Conservation (phyloP, 129 eudicot genomes). For the Tagetes erecta region DNA sequence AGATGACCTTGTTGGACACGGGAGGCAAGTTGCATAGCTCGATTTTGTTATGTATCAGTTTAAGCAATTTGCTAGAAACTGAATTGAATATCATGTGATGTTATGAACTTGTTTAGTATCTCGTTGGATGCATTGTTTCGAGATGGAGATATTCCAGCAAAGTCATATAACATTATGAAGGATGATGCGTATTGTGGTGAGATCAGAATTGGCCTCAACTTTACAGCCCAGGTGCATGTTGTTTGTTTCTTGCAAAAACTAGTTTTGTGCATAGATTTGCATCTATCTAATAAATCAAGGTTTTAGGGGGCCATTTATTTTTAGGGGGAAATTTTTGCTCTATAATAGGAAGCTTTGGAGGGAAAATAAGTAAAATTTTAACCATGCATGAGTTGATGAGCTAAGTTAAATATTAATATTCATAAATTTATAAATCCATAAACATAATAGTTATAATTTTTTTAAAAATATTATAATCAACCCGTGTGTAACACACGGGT, state of each 20-base stretch:
- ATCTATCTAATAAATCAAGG: too few relatives aligned
- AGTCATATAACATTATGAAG: constrained; percentile 60
- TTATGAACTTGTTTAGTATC: constrained; percentile 41
- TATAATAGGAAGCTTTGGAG: too few relatives aligned
- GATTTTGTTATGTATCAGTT: neutral
- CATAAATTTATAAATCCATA: too few relatives aligned
- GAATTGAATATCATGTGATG: neutral
- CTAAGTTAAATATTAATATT: too few relatives aligned
- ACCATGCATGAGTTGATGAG: too few relatives aligned
- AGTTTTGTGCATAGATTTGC: too few relatives aligned
- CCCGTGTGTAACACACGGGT: too few relatives aligned
- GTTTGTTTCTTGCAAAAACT: neutral
- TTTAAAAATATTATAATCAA: too few relatives aligned
- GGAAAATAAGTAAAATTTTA: too few relatives aligned
- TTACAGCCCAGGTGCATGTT: constrained; percentile 50
- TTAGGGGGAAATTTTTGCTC: too few relatives aligned
- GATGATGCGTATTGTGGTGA: constrained; percentile 61
- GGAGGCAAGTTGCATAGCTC: constrained; percentile 47
- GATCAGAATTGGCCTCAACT: constrained; percentile 67
- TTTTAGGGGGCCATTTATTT: too few relatives aligned
- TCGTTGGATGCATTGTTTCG: constrained; percentile 50
- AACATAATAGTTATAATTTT: too few relatives aligned
- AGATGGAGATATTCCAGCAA: constrained; percentile 51
- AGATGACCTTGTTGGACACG: constrained; percentile 78
- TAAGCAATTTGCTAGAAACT: neutral